These are phyloP conservation scores for Russula dissimulans DNA, from an alignment of 768 basidiomycete genomes.

Conservation along the genomic window DNA sequence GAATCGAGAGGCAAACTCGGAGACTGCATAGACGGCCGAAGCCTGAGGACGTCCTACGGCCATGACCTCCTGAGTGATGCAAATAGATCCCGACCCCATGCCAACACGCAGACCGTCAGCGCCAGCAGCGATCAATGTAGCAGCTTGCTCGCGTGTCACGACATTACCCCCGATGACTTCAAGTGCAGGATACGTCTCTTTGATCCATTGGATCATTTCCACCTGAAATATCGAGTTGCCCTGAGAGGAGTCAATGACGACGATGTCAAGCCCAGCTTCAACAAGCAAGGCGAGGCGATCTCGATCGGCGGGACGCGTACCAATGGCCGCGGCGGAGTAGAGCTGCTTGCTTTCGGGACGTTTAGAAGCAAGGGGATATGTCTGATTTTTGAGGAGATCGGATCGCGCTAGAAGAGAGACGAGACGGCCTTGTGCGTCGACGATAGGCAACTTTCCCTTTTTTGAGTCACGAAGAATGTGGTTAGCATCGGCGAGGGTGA, in stretches of 20 bases:
- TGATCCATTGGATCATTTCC: conserved; percentile 94
- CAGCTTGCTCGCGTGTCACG: conserved; percentile 96
- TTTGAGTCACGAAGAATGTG: conserved; percentile 90
- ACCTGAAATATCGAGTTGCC: conserved; percentile 92
- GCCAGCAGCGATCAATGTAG: conserved; percentile 84
- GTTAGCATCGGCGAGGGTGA: conserved; percentile 89
- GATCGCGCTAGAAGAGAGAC: conserved; percentile 88
- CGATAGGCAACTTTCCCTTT: conserved; percentile 92
- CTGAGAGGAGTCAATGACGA: conserved; percentile 91
- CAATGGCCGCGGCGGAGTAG: conserved; percentile 91
- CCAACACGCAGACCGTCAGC: conserved; percentile 94
- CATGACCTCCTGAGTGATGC: conserved; percentile 99
- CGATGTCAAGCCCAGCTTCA: conserved; percentile 92
- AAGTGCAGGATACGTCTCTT: conserved; percentile 70
- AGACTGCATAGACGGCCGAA: conserved; percentile 93
- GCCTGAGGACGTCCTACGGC: conserved; percentile 98
- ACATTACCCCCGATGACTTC: conserved; percentile 98
- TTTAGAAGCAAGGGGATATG: conserved; percentile 91
- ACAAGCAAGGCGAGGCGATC: conserved; percentile 80
- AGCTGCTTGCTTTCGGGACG: conserved; percentile 87
- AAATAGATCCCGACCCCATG: conserved; percentile 98
- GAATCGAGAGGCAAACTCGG: conserved; percentile 88
- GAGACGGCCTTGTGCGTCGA: conserved; percentile 57
- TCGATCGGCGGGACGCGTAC: conserved; percentile 82
- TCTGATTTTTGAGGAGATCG: conserved; percentile 95